Conservation (phyloP, 345 rosid genomes). For the Tarenaya hassleriana region DNA sequence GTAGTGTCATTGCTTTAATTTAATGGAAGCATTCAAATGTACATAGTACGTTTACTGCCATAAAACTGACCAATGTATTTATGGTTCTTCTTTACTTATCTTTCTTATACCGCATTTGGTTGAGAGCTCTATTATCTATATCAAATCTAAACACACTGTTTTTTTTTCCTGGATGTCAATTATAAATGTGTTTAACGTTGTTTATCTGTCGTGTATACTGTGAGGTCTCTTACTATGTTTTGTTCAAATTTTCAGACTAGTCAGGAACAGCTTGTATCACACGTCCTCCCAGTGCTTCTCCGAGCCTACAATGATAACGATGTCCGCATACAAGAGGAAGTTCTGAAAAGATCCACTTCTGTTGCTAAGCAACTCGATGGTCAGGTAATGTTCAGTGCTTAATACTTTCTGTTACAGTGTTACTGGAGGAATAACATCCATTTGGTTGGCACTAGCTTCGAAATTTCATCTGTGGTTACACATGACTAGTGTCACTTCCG, state of each 20-base stretch:
- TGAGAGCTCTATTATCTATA: slow-evolving; percentile 14
- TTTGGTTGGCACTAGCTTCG: too few relatives aligned
- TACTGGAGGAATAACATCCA: background rate
- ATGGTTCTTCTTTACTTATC: background rate
- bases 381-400: slow-evolving; percentile 49
- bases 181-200: slow-evolving; percentile 9
- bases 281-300: slow-evolving; percentile 75
- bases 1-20: background rate
- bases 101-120: background rate
- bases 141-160: slow-evolving; percentile 13
- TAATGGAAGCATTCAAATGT: background rate
- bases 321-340: slow-evolving; percentile 95
- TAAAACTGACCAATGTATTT: slow-evolving; percentile 11
- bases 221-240: slow-evolving; percentile 7
- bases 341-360: slow-evolving; percentile 58
- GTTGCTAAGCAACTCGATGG: slow-evolving; percentile 79
- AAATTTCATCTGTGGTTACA: too few relatives aligned
- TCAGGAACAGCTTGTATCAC: slow-evolving; percentile 57
- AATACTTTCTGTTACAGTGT: background rate
- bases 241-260: slow-evolving; percentile 50
- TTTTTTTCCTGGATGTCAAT: slow-evolving; percentile 5
- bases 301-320: slow-evolving; percentile 93
- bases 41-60: slow-evolving; percentile 1
- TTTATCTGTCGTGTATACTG: background rate
- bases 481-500: too few relatives aligned